A percentile compares a stretch with the other conserved stretches of the same genome.
Conservation (phyloP, 129 eudicot species). For the Centaurea solstitialis region DNA sequence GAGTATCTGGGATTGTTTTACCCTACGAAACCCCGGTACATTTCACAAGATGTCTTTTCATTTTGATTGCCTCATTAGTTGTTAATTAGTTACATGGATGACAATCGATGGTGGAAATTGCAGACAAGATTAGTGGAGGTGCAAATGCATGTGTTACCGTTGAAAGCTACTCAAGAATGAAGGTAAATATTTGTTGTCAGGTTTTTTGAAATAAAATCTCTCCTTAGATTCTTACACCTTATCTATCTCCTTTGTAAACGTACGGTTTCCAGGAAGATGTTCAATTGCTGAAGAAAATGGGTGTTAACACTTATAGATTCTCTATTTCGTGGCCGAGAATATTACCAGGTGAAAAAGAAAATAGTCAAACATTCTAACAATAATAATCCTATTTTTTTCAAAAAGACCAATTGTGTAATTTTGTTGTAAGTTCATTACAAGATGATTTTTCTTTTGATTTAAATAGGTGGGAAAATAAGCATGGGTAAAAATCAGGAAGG, state of each 20-base stretch:
- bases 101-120: neutral
- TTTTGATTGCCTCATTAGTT: neutral
- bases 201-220: neutral
- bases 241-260: neutral
- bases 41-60: neutral
- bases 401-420: neutral
- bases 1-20: neutral
- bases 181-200: neutral
- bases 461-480: constrained; percentile 2
- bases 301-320: constrained; percentile 33
- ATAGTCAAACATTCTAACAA: neutral
- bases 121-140: neutral
- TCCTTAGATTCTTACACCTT: neutral
- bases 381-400: neutral
- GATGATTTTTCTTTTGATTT: neutral
- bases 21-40: neutral
- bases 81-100: neutral
- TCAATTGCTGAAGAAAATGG: constrained; percentile 32
- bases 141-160: neutral
- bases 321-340: constrained; percentile 59
- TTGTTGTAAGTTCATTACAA: neutral
- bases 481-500: constrained; percentile 24
- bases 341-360: constrained; percentile 30
- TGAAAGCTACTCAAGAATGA: neutral
- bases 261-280: constrained; percentile 42